These are phyloP conservation scores for Candida orba DNA, from an alignment of 805 yeast species.

Conservation along the genomic window DNA sequence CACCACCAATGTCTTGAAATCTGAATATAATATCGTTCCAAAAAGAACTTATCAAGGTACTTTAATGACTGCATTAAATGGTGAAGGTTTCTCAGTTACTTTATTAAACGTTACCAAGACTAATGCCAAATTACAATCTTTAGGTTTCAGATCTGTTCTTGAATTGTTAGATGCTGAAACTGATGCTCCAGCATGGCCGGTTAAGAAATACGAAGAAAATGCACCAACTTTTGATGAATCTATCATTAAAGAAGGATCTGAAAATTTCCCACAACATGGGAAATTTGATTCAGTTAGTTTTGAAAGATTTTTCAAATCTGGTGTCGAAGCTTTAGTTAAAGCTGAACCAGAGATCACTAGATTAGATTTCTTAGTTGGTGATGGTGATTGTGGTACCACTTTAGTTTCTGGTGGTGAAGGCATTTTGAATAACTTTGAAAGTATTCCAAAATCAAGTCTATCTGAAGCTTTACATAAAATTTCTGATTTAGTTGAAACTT, in stretches of 20 bases:
- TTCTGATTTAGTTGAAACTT: conserved; percentile 77
- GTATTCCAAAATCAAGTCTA: conserved; percentile 32
- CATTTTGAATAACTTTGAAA: conserved; percentile 45
- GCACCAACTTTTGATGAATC: conserved; percentile 27
- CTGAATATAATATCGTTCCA: conserved; percentile 52
- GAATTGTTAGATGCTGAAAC: conserved; percentile 64
- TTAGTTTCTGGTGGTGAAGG: conserved; percentile 77
- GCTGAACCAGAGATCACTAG: conserved; percentile 82
- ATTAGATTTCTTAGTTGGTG: conserved; percentile 87
- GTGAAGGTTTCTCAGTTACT: conserved; percentile 88
- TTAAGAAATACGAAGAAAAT: conserved; percentile 19
- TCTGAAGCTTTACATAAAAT: conserved; percentile 59
- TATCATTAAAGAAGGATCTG: conserved; percentile 24
- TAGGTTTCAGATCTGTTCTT: conserved; percentile 32
- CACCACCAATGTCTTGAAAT: conserved; percentile 44
- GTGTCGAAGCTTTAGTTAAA: conserved; percentile 45
- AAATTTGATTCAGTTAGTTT: conserved; percentile 27
- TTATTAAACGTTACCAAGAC: conserved; percentile 61
- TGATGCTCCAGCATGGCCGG: conserved; percentile 76
- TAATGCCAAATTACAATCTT: conserved; percentile 25
- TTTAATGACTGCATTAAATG: conserved; percentile 82
- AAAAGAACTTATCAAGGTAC: conserved; percentile 66
- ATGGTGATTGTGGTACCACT: conserved; percentile 96
- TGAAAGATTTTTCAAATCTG: conserved; percentile 34
- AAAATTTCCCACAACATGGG: conserved; percentile 30